Conservation (phyloP, 202 grass and related monocot species). For the Setaria italica region DNA sequence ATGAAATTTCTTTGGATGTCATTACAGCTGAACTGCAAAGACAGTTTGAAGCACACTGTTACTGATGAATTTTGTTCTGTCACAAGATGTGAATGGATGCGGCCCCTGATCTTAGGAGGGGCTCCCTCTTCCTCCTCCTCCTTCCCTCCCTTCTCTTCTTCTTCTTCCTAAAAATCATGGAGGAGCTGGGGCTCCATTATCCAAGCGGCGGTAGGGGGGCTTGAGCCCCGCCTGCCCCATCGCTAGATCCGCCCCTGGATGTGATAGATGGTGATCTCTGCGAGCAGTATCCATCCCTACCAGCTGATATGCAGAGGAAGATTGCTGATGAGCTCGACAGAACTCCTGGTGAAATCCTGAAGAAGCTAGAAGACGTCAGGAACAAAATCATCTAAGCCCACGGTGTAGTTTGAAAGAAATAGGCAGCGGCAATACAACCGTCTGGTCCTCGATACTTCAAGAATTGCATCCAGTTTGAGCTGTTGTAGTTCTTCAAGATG, state of each 20-base stretch:
- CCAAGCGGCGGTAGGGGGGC: too few relatives aligned
- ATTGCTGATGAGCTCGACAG: conserved; percentile 91
- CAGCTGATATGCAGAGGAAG: conserved; percentile 95
- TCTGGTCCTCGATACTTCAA: conserved; percentile 22
- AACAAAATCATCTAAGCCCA: conserved; percentile 86
- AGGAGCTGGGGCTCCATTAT: too few relatives aligned
- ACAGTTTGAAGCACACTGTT: not conserved
- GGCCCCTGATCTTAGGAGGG: too few relatives aligned
- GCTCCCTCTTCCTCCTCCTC: too few relatives aligned
- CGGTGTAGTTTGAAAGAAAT: not conserved
- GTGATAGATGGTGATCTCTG: conserved; percentile 98
- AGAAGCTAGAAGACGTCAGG: conserved; percentile 98
- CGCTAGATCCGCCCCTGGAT: conserved; percentile 41
- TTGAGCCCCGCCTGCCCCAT: too few relatives aligned
- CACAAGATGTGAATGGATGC: conserved; percentile 23
- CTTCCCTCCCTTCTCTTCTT: too few relatives aligned
- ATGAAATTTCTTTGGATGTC: conserved; percentile 7
- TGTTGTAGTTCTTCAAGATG: not conserved
- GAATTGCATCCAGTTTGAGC: conserved; percentile 18
- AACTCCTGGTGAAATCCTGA: conserved; percentile 93
- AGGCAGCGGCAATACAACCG: not conserved
- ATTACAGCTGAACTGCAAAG: conserved; percentile 30
- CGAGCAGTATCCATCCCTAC: conserved; percentile 90
- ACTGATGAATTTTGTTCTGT: conserved; percentile 37
- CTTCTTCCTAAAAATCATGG: too few relatives aligned